phyloP scores from a whole-genome alignment of 768 basidiomycete species.

The Tricholoma terreum region DNA sequence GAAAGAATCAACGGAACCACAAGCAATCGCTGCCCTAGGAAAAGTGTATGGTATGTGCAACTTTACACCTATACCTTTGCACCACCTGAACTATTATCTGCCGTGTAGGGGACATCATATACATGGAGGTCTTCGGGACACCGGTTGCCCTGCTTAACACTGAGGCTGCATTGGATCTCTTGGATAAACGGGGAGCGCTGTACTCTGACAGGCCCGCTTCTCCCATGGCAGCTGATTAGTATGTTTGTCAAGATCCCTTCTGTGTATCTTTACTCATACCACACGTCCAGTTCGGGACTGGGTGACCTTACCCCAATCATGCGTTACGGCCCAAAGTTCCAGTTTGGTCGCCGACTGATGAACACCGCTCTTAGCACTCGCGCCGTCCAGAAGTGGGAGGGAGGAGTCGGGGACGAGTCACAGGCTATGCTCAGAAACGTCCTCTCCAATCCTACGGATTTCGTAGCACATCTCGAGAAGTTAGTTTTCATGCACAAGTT shows the following conservation, averaged over 20 bases:
- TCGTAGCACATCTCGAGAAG: slow-evolving; percentile 15
- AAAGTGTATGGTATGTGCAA: neutral
- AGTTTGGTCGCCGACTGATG: slow-evolving; percentile 15
- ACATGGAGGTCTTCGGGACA: slow-evolving; percentile 2
- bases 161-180: slow-evolving; percentile 14
- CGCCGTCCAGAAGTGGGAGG: slow-evolving; percentile 17
- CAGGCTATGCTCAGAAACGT: slow-evolving; percentile 11
- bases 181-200: slow-evolving; percentile 17
- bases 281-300: slow-evolving; percentile 14
- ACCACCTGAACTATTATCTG: neutral
- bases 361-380: slow-evolving; percentile 17
- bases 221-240: slow-evolving; percentile 18
- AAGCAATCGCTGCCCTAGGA: neutral
- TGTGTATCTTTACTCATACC: neutral
- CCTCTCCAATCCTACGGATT: slow-evolving; percentile 4
- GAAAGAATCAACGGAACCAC: neutral
- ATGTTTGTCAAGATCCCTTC: neutral
- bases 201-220: slow-evolving; percentile 16
- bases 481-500: neutral
- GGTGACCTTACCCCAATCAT: slow-evolving; percentile 18
- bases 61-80: neutral
- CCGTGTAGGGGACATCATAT: neutral
- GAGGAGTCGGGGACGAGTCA: slow-evolving; percentile 14
- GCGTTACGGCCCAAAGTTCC: slow-evolving; percentile 15
- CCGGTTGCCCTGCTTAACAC: slow-evolving; percentile 14